These are phyloP conservation scores for Phascolomyces articulosus DNA, from an alignment of 371 early-diverging fungal species.

Conservation along the genomic window DNA sequence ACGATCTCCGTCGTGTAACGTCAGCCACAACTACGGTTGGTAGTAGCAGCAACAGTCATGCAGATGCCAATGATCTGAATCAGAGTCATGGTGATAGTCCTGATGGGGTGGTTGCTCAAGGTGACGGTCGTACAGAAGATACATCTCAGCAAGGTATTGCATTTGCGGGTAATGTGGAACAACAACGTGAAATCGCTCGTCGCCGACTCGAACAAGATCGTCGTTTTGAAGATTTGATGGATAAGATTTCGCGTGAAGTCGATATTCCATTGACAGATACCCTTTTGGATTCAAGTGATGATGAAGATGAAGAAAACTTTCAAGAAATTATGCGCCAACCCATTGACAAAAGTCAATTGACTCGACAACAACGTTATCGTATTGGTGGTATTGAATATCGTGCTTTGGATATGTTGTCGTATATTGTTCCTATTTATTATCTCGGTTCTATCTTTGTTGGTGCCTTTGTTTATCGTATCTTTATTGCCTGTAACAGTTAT, in stretches of 20 bases:
- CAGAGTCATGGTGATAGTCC: too few relatives aligned
- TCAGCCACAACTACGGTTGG: constrained; percentile 5
- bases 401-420: constrained; percentile 39
- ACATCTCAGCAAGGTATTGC: constrained; percentile 31
- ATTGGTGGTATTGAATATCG: constrained; percentile 53
- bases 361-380: constrained; percentile 42
- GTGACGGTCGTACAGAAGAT: constrained; percentile 8
- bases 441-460: constrained; percentile 31
- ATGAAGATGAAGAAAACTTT: constrained; percentile 32
- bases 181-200: constrained; percentile 43
- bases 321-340: constrained; percentile 41
- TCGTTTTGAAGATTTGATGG: constrained; percentile 32
- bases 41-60: background rate
- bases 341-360: constrained; percentile 45
- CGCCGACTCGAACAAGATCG: constrained; percentile 35
- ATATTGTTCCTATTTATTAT: constrained; percentile 41
- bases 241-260: constrained; percentile 15
- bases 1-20: constrained; percentile 9
- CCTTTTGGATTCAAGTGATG: constrained; percentile 13
- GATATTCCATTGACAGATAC: constrained; percentile 5
- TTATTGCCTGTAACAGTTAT: constrained; percentile 34
- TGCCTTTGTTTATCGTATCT: constrained; percentile 34
- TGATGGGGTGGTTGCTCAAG: too few relatives aligned
- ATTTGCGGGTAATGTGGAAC: constrained; percentile 46
- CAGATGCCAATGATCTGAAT: background rate